Percentiles rank a stretch among this genome's conserved stretches.
These are phyloP conservation scores for Microdochium paspali DNA, from an alignment of 2,329 filamentous ascomycete species.

Conservation along the genomic window DNA sequence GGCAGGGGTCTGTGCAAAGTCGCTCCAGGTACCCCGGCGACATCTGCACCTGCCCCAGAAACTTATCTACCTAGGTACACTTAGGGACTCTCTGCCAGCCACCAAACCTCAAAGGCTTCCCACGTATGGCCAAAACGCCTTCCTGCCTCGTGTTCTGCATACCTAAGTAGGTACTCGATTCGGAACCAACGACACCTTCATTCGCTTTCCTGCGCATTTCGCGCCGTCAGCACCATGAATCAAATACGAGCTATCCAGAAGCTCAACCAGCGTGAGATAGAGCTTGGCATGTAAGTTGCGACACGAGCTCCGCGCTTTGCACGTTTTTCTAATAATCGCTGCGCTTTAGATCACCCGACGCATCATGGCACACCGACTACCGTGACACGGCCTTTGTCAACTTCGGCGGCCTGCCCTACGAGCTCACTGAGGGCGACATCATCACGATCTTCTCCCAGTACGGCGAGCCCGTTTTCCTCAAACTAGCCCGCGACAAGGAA, in stretches of 20 bases:
- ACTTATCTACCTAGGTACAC: no score
- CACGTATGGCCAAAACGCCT: no score
- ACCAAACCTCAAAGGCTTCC: no score
- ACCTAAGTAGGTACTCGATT: no score
- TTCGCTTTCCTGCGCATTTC: no score
- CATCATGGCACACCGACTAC: conserved; percentile 96
- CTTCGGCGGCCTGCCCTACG: conserved; percentile 87
- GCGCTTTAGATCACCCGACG: conserved; percentile 59
- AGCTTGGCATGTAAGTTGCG: conserved; percentile 65
- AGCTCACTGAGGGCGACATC: conserved; percentile 90
- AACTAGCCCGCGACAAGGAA: conserved; percentile 89
- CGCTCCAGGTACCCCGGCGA: neutral
- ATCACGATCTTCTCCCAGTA: conserved; percentile 96
- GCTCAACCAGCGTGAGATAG: conserved; percentile 90
- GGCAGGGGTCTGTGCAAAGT: no score
- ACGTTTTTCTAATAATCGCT: conserved; percentile 1
- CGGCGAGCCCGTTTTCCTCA: conserved; percentile 88
- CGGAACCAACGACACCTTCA: no score
- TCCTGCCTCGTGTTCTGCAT: no score
- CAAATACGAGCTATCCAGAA: conserved; percentile 85
- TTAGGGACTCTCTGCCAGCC: no score
- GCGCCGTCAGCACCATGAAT: conserved; percentile 58
- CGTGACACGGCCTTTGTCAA: conserved; percentile 95
- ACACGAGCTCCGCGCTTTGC: neutral
- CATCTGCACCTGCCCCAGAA: neutral